Evolutionary conservation across 2,329 filamentous ascomycete species (phyloP).

Genomic region (Calonectria pauciramosa): DNA sequence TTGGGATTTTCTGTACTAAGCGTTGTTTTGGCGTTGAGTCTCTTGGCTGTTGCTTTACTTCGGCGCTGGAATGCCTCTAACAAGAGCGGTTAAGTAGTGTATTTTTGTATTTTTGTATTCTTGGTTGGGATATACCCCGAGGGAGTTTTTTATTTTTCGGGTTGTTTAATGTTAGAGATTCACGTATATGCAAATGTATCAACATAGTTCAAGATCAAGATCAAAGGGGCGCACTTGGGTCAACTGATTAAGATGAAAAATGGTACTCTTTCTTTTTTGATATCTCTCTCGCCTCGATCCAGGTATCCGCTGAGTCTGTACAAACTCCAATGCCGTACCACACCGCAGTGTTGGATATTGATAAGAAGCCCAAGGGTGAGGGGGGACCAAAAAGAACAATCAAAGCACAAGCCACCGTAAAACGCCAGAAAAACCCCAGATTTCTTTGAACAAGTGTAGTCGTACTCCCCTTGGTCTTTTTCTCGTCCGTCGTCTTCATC

Average conservation of each 20-base stretch:
- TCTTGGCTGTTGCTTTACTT: constrained; percentile 32
- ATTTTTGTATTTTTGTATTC: no score
- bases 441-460: constrained; percentile 35
- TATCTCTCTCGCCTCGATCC: constrained; percentile 41
- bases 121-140: constrained; percentile 20
- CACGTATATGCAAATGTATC: not conserved
- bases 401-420: constrained; percentile 35
- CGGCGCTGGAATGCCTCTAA: constrained; percentile 35
- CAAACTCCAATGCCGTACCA: constrained; percentile 44
- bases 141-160: not conserved
- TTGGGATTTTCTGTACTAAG: constrained; percentile 39
- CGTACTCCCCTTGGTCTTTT: constrained; percentile 26
- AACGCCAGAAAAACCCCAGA: constrained; percentile 34
- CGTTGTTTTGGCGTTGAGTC: constrained; percentile 36
- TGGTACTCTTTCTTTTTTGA: constrained; percentile 40
- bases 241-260: constrained; percentile 25
- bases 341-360: constrained; percentile 32
- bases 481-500: constrained; percentile 15
- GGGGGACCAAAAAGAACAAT: constrained; percentile 26
- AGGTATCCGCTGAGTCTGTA: constrained; percentile 43
- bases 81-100: constrained; percentile 16
- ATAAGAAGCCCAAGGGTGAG: constrained; percentile 20
- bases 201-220: not conserved
- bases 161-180: not conserved
- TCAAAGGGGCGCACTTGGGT: not conserved